Percentiles rank a stretch among this genome's conserved stretches.
Conservation (phyloP, 495 filamentous ascomycete species). For the Talaromyces wortmannii region DNA sequence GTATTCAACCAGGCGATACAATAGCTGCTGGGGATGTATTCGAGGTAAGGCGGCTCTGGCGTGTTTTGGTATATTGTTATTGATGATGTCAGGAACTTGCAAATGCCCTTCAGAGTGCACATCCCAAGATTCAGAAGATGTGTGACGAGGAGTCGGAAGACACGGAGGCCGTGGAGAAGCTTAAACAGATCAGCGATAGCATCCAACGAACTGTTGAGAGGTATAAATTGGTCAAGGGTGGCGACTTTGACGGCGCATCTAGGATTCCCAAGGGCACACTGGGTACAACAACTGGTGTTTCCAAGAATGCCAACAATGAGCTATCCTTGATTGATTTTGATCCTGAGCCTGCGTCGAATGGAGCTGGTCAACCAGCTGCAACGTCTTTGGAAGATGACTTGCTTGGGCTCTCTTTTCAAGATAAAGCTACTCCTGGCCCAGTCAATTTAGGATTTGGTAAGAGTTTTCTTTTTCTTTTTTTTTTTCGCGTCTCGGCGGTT, state of each 20-base stretch:
- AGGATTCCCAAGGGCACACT: constrained; percentile 80
- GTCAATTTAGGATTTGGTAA: constrained; percentile 80
- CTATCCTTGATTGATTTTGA: constrained; percentile 91
- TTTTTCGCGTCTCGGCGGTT: constrained; percentile 19
- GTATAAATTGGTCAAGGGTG: constrained; percentile 90
- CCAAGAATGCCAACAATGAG: constrained; percentile 73
- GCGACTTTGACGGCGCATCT: constrained; percentile 81
- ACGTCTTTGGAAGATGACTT: constrained; percentile 57
- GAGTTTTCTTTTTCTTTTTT: constrained; percentile 57
- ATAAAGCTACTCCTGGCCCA: constrained; percentile 64
- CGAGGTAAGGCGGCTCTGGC: constrained; percentile 44
- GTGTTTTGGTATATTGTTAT: background rate
- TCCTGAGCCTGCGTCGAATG: constrained; percentile 44
- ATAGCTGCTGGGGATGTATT: constrained; percentile 90
- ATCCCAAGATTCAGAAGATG: constrained; percentile 98
- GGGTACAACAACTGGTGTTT: constrained; percentile 61
- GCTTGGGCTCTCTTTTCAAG: constrained; percentile 61
- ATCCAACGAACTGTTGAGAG: constrained; percentile 95
- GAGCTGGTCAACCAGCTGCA: constrained; percentile 23
- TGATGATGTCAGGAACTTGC: constrained; percentile 62
- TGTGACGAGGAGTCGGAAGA: constrained; percentile 98
- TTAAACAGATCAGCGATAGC: constrained; percentile 96
- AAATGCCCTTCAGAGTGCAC: constrained; percentile 84
- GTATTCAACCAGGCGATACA: constrained; percentile 72
- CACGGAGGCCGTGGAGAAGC: constrained; percentile 87